Percentiles rank a stretch among this genome's conserved stretches.
These are phyloP conservation scores for Physocladia obscura DNA, from an alignment of 192 early-diverging fungal species.

Conservation along the genomic window DNA sequence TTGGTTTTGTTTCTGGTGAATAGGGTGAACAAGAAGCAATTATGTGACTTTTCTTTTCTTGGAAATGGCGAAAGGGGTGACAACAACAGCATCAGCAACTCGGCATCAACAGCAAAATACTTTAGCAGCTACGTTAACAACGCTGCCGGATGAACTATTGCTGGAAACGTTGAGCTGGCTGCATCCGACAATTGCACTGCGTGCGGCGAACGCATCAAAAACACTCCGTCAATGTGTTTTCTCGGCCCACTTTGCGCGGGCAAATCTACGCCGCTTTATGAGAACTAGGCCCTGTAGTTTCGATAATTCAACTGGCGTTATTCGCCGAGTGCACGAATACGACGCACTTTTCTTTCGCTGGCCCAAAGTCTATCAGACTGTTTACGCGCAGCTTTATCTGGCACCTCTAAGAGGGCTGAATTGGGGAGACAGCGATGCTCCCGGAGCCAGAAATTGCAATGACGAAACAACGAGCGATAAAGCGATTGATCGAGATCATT, in stretches of 20 bases:
- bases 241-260: not conserved
- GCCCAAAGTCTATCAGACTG: not conserved
- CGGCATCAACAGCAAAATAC: not conserved
- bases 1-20: too few relatives aligned
- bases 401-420: not conserved
- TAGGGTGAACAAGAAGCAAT: too few relatives aligned
- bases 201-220: too few relatives aligned
- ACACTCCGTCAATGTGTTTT: not conserved
- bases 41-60: too few relatives aligned
- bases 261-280: not conserved
- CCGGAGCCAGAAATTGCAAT: too few relatives aligned
- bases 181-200: too few relatives aligned
- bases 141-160: not conserved
- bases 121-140: not conserved
- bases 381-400: not conserved
- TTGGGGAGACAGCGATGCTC: not conserved
- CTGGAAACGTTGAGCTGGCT: not conserved
- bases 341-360: not conserved
- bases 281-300: not conserved
- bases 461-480: too few relatives aligned
- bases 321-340: not conserved
- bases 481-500: too few relatives aligned
- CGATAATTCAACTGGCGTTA: not conserved
- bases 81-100: not conserved
- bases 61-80: too few relatives aligned